Percentiles rank a stretch among this genome's conserved stretches.
Evolutionary conservation across 495 filamentous ascomycete species (phyloP).

Genomic region (Penicillium desertorum): DNA sequence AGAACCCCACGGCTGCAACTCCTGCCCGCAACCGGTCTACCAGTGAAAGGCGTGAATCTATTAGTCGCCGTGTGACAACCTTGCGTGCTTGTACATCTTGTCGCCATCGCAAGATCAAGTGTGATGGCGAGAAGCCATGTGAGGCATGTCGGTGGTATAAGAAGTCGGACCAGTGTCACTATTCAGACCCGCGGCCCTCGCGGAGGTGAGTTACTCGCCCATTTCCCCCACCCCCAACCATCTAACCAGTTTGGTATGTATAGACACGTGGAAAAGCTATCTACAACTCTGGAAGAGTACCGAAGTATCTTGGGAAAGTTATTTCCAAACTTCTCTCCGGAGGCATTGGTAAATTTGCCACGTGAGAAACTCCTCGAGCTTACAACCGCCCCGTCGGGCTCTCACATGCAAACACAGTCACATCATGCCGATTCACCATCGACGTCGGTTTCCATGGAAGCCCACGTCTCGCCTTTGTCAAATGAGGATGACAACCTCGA

Average conservation of each 20-base stretch:
- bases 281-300: conserved; percentile 44
- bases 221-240: background rate
- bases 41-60: conserved; percentile 38
- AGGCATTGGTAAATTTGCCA: conserved; percentile 43
- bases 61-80: conserved; percentile 41
- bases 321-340: conserved; percentile 39
- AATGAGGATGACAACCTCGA: conserved; percentile 45
- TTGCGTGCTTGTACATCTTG: conserved; percentile 48
- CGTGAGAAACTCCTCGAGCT: conserved; percentile 53
- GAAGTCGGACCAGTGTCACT: conserved; percentile 45
- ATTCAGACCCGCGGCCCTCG: conserved; percentile 44
- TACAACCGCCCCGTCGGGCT: conserved; percentile 19
- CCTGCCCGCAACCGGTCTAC: conserved; percentile 29
- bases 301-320: conserved; percentile 38
- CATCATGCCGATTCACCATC: conserved; percentile 42
- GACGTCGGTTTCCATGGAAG: conserved; percentile 40
- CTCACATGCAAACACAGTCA: conserved; percentile 7
- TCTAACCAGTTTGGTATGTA: background rate
- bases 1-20: conserved; percentile 34
- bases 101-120: conserved; percentile 51
- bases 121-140: conserved; percentile 48
- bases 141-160: conserved; percentile 51
- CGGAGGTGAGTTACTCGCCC: conserved; percentile 30
- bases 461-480: conserved; percentile 41
- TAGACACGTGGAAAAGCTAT: conserved; percentile 46